These are phyloP conservation scores for Fusarium pininemorale DNA, from an alignment of 2,329 filamentous ascomycete species.

Conservation along the genomic window DNA sequence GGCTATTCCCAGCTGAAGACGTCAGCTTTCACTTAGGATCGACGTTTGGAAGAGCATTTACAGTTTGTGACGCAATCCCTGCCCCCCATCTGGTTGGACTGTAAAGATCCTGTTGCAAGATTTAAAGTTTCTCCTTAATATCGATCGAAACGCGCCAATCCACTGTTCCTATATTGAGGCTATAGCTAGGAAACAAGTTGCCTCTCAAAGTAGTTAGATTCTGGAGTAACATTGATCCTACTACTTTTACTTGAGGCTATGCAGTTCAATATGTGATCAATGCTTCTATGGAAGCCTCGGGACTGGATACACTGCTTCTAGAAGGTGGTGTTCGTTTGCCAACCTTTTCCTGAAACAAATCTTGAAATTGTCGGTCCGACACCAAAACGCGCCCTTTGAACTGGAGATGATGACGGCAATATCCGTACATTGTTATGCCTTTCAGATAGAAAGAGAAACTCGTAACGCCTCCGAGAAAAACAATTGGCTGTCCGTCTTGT, in stretches of 20 bases:
- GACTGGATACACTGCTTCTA: neutral
- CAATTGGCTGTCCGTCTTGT: rapidly evolving
- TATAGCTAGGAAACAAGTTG: neutral
- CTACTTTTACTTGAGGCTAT: too few relatives aligned
- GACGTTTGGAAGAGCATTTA: neutral
- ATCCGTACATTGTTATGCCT: too few relatives aligned
- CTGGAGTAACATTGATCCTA: neutral
- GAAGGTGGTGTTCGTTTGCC: neutral
- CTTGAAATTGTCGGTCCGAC: neutral
- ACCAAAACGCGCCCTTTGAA: too few relatives aligned
- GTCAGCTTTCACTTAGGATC: neutral
- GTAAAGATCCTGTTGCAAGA: neutral
- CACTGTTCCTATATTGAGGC: neutral
- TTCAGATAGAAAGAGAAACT: neutral
- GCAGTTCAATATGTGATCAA: neutral
- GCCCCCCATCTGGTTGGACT: neutral
- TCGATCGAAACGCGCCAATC: neutral
- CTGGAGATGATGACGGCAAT: neutral
- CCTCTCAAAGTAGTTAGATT: neutral
- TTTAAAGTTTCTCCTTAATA: neutral
- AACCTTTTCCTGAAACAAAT: neutral
- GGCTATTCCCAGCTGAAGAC: neutral
- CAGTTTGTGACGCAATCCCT: neutral
- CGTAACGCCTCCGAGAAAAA: neutral
- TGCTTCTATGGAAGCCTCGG: neutral